Conservation (phyloP, 1,284 basidiomycete genomes). For the Heterobasidion parviporum region DNA sequence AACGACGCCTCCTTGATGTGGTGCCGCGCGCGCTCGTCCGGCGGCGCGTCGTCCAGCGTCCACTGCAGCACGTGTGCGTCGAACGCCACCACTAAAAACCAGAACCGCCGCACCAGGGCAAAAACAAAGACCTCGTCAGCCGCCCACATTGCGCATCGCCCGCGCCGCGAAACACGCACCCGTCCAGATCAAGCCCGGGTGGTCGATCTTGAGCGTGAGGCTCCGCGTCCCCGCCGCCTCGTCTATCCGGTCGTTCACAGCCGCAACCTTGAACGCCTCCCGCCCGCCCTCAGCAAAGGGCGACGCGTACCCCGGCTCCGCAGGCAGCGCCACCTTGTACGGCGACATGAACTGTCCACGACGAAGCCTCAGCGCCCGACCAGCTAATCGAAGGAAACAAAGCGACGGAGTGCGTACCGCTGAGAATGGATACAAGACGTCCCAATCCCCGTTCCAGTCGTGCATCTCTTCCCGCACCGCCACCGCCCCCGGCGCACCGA, state of each 20-base stretch:
- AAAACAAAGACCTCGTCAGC: too few species aligned
- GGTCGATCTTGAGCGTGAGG: constrained; percentile 66
- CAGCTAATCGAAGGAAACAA: neutral
- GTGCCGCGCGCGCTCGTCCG: constrained; percentile 70
- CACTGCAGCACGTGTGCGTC: constrained; percentile 87
- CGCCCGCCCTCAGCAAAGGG: constrained; percentile 32
- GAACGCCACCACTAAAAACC: constrained; percentile 91
- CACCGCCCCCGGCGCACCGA: constrained; percentile 38
- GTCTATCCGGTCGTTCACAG: constrained; percentile 55
- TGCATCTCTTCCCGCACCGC: constrained; percentile 50
- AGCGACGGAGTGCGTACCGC: constrained; percentile 33
- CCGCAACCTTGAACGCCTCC: constrained; percentile 49
- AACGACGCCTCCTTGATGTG: constrained; percentile 89
- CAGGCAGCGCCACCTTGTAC: constrained; percentile 62
- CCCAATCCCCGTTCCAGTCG: constrained; percentile 75
- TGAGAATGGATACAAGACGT: constrained; percentile 82
- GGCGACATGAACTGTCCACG: constrained; percentile 61
- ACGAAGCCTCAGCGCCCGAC: neutral
- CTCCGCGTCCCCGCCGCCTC: constrained; percentile 55
- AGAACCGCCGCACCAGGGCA: too few species aligned
- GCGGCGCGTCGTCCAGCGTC: constrained; percentile 74
- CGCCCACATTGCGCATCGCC: neutral
- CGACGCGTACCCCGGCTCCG: constrained; percentile 42
- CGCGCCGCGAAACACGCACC: constrained; percentile 30
- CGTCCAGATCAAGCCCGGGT: constrained; percentile 87